Percentiles rank a stretch among this genome's conserved stretches.
These are phyloP conservation scores for Coprinopsis marcescibilis DNA, from an alignment of 768 basidiomycete species.

Conservation along the genomic window DNA sequence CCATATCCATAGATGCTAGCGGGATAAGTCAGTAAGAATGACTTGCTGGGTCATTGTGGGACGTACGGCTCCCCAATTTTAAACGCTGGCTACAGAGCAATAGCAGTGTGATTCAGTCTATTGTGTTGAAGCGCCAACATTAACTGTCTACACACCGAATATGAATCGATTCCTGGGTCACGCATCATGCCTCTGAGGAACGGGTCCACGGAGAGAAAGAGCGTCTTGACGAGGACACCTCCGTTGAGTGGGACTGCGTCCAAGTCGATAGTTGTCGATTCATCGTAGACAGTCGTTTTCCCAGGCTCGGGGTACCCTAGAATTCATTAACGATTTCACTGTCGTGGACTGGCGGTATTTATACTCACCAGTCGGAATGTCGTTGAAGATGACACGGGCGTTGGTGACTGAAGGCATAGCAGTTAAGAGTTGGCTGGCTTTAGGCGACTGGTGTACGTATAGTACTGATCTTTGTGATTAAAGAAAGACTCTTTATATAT, in stretches of 20 bases:
- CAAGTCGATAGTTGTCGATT: constrained; percentile 35
- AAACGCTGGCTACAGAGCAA: constrained; percentile 10
- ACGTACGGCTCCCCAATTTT: constrained; percentile 11
- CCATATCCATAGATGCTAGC: constrained; percentile 25
- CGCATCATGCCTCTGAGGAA: constrained; percentile 36
- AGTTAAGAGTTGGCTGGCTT: too few relatives aligned
- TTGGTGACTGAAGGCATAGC: constrained; percentile 21
- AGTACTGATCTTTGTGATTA: too few relatives aligned
- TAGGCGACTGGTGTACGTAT: too few relatives aligned
- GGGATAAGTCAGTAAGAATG: too few relatives aligned
- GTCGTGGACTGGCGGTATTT: neutral
- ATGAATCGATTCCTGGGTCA: constrained; percentile 17
- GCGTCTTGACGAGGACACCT: constrained; percentile 37
- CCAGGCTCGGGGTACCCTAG: constrained; percentile 28
- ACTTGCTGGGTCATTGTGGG: too few relatives aligned
- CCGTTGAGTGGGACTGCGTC: constrained; percentile 32
- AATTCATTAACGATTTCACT: neutral
- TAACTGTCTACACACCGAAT: constrained; percentile 4
- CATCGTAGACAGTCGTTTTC: constrained; percentile 34
- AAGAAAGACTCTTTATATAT: too few relatives aligned
- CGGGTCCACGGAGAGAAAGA: constrained; percentile 42
- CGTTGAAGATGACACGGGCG: constrained; percentile 24
- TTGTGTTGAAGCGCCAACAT: neutral
- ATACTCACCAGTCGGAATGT: constrained; percentile 19
- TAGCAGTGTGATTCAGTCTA: neutral